A percentile compares a stretch with the other conserved stretches of the same genome.
Conservation (phyloP, 164 flowering plant genomes). For the Nymphaea thermarum region DNA sequence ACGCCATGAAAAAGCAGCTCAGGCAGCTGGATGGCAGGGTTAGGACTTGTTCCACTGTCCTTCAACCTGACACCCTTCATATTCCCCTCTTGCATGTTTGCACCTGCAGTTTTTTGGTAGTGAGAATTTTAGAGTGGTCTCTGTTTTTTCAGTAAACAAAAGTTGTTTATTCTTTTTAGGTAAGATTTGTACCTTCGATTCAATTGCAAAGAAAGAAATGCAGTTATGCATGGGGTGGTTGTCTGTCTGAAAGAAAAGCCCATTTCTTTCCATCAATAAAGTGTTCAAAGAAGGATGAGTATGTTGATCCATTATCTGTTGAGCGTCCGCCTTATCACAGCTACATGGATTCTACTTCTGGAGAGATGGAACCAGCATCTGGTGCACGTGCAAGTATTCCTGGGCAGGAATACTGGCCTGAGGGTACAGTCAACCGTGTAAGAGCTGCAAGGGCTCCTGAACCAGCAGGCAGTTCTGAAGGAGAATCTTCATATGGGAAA, state of each 20-base stretch:
- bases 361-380: conserved; percentile 83
- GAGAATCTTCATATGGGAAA: conserved; percentile 71
- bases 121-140: too few species aligned
- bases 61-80: too few species aligned
- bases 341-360: conserved; percentile 82
- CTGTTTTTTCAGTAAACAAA: background rate
- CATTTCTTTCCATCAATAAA: conserved; percentile 30
- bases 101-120: too few species aligned
- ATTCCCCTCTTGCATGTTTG: too few species aligned
- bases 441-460: conserved; percentile 89
- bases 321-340: conserved; percentile 61
- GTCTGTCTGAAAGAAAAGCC: conserved; percentile 10
- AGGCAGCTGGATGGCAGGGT: too few species aligned
- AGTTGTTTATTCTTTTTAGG: background rate
- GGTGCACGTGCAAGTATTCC: conserved; percentile 94
- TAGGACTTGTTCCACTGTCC: too few species aligned
- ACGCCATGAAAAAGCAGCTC: too few species aligned
- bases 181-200: background rate
- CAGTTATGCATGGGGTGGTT: conserved; percentile 11
- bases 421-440: conserved; percentile 77
- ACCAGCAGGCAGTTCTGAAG: conserved; percentile 59
- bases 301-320: conserved; percentile 29
- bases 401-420: conserved; percentile 81
- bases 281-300: conserved; percentile 55
- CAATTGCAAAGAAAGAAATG: background rate